Percentiles rank a stretch among this genome's conserved stretches.
These are phyloP conservation scores for Magnusiomyces suaveolens DNA, from an alignment of 1,139 yeast species.

Conservation along the genomic window DNA sequence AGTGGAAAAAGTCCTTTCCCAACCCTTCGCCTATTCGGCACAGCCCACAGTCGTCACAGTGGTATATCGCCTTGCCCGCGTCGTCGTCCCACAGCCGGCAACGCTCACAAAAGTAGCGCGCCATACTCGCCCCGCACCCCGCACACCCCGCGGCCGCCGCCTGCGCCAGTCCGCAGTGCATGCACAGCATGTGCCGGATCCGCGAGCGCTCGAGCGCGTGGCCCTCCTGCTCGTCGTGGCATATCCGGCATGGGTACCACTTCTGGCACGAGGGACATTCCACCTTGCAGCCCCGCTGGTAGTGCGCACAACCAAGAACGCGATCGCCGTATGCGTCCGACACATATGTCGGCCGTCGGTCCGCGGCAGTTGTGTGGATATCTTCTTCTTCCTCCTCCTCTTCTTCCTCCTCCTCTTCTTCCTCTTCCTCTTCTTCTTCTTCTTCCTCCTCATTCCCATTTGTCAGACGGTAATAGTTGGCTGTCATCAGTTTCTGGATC, in stretches of 20 bases:
- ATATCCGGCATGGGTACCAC: conserved; percentile 77
- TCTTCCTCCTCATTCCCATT: conserved; percentile 19
- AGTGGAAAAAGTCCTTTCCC: conserved; percentile 83
- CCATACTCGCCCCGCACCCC: conserved; percentile 55
- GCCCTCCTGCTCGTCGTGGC: conserved; percentile 59
- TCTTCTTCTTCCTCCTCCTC: conserved; percentile 24
- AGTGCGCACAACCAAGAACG: conserved; percentile 70
- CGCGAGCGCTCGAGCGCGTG: conserved; percentile 59
- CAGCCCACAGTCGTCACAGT: conserved; percentile 86
- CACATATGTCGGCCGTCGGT: conserved; percentile 42
- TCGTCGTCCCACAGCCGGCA: conserved; percentile 75
- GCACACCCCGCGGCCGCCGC: conserved; percentile 60
- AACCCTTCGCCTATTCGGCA: conserved; percentile 84
- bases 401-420: conserved; percentile 42
- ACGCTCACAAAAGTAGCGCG: conserved; percentile 63
- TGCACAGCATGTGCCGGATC: conserved; percentile 66
- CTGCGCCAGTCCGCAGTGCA: conserved; percentile 71
- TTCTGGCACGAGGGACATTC: conserved; percentile 66
- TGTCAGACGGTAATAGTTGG: conserved; percentile 40
- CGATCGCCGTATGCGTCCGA: conserved; percentile 32
- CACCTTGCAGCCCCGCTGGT: conserved; percentile 71
- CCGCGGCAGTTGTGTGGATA: conserved; percentile 40
- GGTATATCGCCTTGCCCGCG: conserved; percentile 70
- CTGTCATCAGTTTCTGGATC: conserved; percentile 72
- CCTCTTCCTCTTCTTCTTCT: conserved; percentile 43